Evolutionary conservation across 2,329 filamentous ascomycete genomes (phyloP), one percentile per base, ranked within the genome.

Genomic region (Dichotomopilus funicola): DNA sequence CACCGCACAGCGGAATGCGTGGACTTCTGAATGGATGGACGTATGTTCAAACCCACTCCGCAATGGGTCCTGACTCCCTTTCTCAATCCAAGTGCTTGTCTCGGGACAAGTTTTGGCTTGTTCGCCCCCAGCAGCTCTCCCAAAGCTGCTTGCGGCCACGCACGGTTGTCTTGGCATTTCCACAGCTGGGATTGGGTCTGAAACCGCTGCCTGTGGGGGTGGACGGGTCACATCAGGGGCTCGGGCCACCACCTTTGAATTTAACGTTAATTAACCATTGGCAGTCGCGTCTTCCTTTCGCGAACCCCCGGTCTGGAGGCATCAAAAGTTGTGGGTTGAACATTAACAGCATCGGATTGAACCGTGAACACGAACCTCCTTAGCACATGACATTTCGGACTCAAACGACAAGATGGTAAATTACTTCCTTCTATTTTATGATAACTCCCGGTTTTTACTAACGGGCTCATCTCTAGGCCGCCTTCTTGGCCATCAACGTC

Each of bases 401-500:
- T 1, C n/a, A 10, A 6, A 12, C 48, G 52, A 58, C 56, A 55
- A 55, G 56, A 58, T 58, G 56, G 56, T 58, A 46, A 41, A 12
- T 36, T 5, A 6, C 12, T 6, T 13, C 8, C 34, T 11, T 13
- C n/a, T 2, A 8, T 19, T 9, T n/a, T 43, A 6, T 13, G 19
- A 27, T 8, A 1, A n/a, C 13, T 1, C 33, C 33, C 19, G 8
- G 5, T 10, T 45, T n/a, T 19, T 27, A 36, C 46, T 53, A 38
- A 53, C n/a, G 12, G 5, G 49, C 9, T 37, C 12, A 9, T 33
- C 9, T 49, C 31, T 58, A 83, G 81, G 78, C 81, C 62, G 79
- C 83, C 65, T 97, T 95, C 74, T 84, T 87, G 66, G 89, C 92
- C 52, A 85, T 96, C 71, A 99, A 99, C 70, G 83, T 97, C 72